Conservation (phyloP, 495 filamentous ascomycete genomes). For the Penicillium canescens region DNA sequence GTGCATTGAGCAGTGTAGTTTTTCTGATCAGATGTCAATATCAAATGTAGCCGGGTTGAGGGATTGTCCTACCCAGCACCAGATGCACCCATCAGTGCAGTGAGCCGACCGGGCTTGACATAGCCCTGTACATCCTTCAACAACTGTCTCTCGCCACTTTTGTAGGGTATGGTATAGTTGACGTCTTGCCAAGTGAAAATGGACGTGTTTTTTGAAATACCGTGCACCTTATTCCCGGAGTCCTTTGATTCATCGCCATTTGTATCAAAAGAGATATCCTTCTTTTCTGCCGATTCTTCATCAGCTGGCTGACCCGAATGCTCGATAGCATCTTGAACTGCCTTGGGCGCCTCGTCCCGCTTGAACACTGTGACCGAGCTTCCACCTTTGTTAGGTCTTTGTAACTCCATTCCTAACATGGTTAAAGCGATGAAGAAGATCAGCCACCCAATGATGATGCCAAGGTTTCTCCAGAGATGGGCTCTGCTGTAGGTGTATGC, state of each 20-base stretch:
- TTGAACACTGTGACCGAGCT: conserved; percentile 70
- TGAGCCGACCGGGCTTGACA: conserved; percentile 70
- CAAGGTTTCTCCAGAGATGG: conserved; percentile 66
- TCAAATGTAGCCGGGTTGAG: not conserved
- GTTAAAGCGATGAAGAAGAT: conserved; percentile 54
- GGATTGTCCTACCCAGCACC: conserved; percentile 54
- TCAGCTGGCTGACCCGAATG: conserved; percentile 39
- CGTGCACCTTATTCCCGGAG: conserved; percentile 29
- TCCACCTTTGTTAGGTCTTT: conserved; percentile 71
- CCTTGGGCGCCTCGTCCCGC: conserved; percentile 57
- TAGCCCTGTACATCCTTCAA: conserved; percentile 67
- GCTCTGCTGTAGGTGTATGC: conserved; percentile 54
- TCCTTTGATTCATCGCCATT: conserved; percentile 24
- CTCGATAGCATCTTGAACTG: conserved; percentile 46
- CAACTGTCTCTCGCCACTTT: conserved; percentile 57
- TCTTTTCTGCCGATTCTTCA: conserved; percentile 45
- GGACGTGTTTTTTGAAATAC: conserved; percentile 58
- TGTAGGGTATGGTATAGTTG: conserved; percentile 69
- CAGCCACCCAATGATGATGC: conserved; percentile 59
- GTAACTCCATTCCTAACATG: conserved; percentile 65
- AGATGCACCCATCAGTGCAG: conserved; percentile 67
- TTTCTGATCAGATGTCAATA: conserved; percentile 32
- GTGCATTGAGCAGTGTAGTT: conserved; percentile 55
- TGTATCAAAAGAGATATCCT: conserved; percentile 18
- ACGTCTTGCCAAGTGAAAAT: conserved; percentile 81